Base-by-base conservation (phyloP, 2,329 filamentous ascomycete species). In the Penicillium olsonii region DNA sequence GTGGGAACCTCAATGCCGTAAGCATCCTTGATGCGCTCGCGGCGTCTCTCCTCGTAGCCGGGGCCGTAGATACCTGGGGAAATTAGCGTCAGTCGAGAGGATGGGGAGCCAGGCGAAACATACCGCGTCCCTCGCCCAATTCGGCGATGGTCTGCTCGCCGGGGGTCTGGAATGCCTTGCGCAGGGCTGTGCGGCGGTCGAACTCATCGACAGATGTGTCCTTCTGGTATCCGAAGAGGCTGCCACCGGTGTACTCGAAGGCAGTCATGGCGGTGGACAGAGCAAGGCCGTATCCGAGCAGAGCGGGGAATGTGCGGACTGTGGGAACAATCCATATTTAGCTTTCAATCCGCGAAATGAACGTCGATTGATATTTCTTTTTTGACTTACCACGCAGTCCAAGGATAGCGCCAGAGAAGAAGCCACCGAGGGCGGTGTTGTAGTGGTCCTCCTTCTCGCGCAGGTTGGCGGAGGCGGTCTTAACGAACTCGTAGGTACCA, bases 121-220 rank as follows among this genome's bases (percentile, higher is more conserved):
- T 81, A 92, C 90, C 90, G 82, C 91, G 83, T 59, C 90, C 90
- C 78, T 96, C 92, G 45, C 91, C 92, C 63, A 96, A 67, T 65
- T 92, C 83, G 19, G 84, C 82, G 57, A 96, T 76, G 2, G 89
- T 95, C 77, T 96, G 87, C 68, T 90, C 87, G 43, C 84, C 78
- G 20, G 90, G 87, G 67, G 85, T 77, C 69, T 90, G 83, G 70
- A 87, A 87, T 66, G 85, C 85, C 76, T 82, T 86, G 68, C 90
- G 83, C 68, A 92, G 55, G 56, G 78, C 79, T 70, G 92, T 85
- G 75, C 91, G 91, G 70, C 84, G 82, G 63, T 85, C 86, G 54
- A 87, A 90, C 69, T 92, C 88, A 61, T 87, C 84, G 34, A 86
- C 80, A 43, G 85, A 79, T 35, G 77, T 74, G 50, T 83, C 77